Evolutionary conservation across 305 asterid genomes (phyloP).

Genomic region (Euphrasia arctica): DNA sequence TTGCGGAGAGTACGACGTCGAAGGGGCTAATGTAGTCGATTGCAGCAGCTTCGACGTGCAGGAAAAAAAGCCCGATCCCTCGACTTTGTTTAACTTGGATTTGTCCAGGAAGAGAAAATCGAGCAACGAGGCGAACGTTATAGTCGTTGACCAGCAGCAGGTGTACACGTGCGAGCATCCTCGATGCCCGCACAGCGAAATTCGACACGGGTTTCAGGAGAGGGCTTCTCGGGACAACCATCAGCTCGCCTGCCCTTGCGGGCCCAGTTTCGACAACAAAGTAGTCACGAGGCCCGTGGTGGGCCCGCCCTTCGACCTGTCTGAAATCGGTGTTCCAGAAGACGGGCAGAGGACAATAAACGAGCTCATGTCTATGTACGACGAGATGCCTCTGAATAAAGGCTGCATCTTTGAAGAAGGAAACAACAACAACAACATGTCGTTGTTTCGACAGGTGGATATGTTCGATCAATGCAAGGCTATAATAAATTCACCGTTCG

Average conservation of each 20-base stretch:
- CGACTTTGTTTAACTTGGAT: conserved; percentile 50
- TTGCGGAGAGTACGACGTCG: conserved; percentile 75
- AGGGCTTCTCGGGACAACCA: conserved; percentile 65
- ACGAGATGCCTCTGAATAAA: conserved; percentile 36
- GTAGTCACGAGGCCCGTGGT: conserved; percentile 35
- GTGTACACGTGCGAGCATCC: conserved; percentile 64
- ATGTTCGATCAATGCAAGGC: conserved; percentile 33
- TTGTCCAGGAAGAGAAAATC: conserved; percentile 62
- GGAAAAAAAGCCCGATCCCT: conserved; percentile 65
- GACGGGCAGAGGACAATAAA: conserved; percentile 71
- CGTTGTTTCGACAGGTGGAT: conserved; percentile 31
- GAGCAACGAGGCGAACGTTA: conserved; percentile 32
- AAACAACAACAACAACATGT: conserved; percentile 15
- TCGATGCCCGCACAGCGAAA: conserved; percentile 64
- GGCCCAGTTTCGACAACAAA: conserved; percentile 41
- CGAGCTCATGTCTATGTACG: conserved; percentile 74
- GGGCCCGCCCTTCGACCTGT: conserved; percentile 45
- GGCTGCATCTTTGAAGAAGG: conserved; percentile 34
- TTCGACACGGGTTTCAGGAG: conserved; percentile 57
- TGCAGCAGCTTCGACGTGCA: conserved; percentile 37
- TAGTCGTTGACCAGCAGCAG: conserved; percentile 48
- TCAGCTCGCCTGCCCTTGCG: conserved; percentile 61
- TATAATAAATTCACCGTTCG: conserved; percentile 29
- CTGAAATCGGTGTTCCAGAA: conserved; percentile 71
- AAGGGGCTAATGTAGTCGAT: conserved; percentile 45